Percentiles rank a stretch among this genome's conserved stretches.
Evolutionary conservation across 2,329 filamentous ascomycete species (phyloP).

Genomic region (Microdochium paspali): DNA sequence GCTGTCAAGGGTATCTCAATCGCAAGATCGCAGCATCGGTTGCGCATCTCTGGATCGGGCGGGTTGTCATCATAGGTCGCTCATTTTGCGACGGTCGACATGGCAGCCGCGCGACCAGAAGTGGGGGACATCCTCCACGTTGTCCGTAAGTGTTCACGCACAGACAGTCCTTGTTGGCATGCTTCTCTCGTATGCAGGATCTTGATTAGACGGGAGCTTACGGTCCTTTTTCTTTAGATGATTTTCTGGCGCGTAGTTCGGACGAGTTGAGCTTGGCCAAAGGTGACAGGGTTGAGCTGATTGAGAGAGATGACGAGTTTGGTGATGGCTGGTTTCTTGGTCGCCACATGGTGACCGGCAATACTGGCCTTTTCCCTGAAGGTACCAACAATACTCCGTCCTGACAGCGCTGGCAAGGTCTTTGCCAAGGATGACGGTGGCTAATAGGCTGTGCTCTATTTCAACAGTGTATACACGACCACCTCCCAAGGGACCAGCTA

Average conservation of each 20-base stretch:
- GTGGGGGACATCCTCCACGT: conserved; percentile 2
- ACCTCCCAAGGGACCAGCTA: conserved; percentile 31
- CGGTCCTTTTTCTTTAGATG: conserved; percentile 47
- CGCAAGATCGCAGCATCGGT: no score
- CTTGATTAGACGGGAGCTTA: conserved; percentile 5
- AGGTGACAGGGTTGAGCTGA: conserved; percentile 73
- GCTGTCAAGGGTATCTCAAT: no score
- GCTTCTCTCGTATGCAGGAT: background rate
- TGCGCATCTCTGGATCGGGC: no score
- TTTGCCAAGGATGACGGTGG: background rate
- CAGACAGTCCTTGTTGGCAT: conserved; percentile 5
- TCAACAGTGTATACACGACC: conserved; percentile 51
- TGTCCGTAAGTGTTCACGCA: conserved; percentile 1
- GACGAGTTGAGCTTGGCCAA: conserved; percentile 87
- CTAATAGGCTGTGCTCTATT: conserved; percentile 5
- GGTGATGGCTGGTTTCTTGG: conserved; percentile 81
- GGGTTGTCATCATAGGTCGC: no score
- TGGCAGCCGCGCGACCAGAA: background rate
- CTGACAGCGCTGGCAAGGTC: no score
- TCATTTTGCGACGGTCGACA: background rate
- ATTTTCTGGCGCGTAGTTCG: conserved; percentile 82
- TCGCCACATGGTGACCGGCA: conserved; percentile 62
- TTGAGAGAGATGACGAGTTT: conserved; percentile 82
- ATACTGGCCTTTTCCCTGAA: conserved; percentile 75
- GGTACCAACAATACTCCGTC: conserved; percentile 36